phyloP scores from a whole-genome alignment of 257 asterid species.

The Solanum ossicruentum region DNA sequence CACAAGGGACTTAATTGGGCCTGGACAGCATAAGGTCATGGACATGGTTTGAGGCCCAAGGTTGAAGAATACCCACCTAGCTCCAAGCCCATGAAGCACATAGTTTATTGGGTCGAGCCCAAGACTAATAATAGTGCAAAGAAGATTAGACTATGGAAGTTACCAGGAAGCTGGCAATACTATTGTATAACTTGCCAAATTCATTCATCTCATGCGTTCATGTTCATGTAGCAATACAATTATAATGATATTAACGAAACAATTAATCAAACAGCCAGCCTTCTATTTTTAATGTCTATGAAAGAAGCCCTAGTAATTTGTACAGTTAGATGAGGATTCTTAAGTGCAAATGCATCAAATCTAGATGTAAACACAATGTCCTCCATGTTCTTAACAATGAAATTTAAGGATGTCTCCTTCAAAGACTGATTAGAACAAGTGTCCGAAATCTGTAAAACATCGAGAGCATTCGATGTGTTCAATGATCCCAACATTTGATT shows the following conservation, averaged over 20 bases:
- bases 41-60: not conserved
- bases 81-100: not conserved
- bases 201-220: not conserved
- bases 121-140: not conserved
- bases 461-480: slow-evolving; percentile 57
- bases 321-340: slow-evolving; percentile 82
- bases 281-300: slow-evolving; percentile 51
- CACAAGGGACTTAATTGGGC: not conserved
- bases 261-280: slow-evolving; percentile 17
- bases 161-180: not conserved
- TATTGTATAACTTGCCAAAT: not conserved
- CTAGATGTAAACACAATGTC: slow-evolving; percentile 62
- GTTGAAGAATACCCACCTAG: not conserved
- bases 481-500: slow-evolving; percentile 58
- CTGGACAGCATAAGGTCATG: not conserved
- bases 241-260: not conserved
- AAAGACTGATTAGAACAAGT: slow-evolving; percentile 58
- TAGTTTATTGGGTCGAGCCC: no score
- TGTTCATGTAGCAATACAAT: not conserved
- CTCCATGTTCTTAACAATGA: slow-evolving; percentile 78
- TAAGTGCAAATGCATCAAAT: slow-evolving; percentile 78
- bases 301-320: slow-evolving; percentile 87
- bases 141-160: not conserved
- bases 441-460: slow-evolving; percentile 60
- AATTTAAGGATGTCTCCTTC: slow-evolving; percentile 60